Conservation (phyloP, 2,329 filamentous ascomycete genomes). For the Colletotrichum gloeosporioides region DNA sequence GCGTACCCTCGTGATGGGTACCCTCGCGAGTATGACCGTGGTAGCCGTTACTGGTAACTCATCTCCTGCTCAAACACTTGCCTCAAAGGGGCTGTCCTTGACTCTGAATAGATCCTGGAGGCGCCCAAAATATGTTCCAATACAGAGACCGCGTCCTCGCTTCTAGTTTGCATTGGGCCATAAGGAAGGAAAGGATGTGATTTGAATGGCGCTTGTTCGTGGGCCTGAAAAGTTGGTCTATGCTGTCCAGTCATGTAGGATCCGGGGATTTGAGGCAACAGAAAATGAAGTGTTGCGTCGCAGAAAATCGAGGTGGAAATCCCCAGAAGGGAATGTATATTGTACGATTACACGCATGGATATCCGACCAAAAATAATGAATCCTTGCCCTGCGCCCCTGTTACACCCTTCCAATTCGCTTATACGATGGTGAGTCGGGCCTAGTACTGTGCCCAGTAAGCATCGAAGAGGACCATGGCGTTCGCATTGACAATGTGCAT, state of each 20-base stretch:
- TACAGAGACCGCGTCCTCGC: neutral
- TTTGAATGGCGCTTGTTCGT: neutral
- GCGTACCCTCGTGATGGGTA: conserved; percentile 52
- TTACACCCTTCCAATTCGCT: neutral
- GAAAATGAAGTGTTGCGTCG: neutral
- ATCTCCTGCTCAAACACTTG: conserved; percentile 12
- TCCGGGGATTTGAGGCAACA: neutral
- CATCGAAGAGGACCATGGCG: neutral
- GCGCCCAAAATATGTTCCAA: neutral
- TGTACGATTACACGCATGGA: conserved; percentile 15
- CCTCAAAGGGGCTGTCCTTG: conserved; percentile 22
- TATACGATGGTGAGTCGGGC: neutral
- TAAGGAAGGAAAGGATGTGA: neutral
- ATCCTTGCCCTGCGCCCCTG: neutral
- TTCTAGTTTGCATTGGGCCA: neutral
- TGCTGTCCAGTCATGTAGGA: neutral
- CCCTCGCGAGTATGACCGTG: conserved; percentile 55
- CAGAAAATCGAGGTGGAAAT: neutral
- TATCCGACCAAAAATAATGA: conserved; percentile 2
- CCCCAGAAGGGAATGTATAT: neutral
- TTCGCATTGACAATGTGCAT: neutral
- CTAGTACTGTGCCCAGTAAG: neutral
- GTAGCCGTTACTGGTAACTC: conserved; percentile 57
- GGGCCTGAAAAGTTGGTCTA: neutral
- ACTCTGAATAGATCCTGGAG: conserved; percentile 20